Evolutionary conservation across 768 basidiomycete species (phyloP), one percentile per base, ranked within the genome.

Genomic region (Amylocystis lapponica): DNA sequence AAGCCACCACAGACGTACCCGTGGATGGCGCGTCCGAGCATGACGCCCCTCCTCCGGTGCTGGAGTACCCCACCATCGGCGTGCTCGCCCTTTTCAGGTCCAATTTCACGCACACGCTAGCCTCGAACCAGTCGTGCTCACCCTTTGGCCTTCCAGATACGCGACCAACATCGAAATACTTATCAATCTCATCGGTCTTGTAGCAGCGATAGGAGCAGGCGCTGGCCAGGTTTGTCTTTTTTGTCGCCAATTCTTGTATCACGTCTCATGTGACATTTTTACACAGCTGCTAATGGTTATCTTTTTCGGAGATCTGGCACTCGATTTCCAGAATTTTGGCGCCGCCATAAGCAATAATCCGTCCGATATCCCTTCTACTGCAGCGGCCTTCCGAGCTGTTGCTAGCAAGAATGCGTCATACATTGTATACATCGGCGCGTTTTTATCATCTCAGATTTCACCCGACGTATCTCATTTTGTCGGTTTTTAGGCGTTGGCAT

Each of bases 261-360:
- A 5, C 31, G n/a, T n/a, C 3, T 27, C 16, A 45, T 39, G 25
- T 9, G 12, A 8, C 16, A 12, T 37, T n/a, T n/a, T n/a, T n/a
- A 22, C 19, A 6, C 43, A 86, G 80, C 85, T 83, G 4, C 67
- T 86, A 33, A 86, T 89, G 84, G 79, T 78, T 50, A 65, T 96
- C 41, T 72, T 96, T 27, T 95, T 96, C 60, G 92, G 91, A 29
- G 78, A 78, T 37, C 76, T 94, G 36, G 83, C 84, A 0, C 74
- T 86, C 52, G 64, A 71, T 27, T 91, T 90, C 63, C 82, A 89
- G 54, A 40, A 50, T 8, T 90, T 90, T 53, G 66, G 67, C 5
- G 45, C 22, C 0, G 51, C 63, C 10, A 23, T 71, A 23, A 44
- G n/a, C n/a, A n/a, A n/a, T n/a, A n/a, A n/a, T n/a, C 47, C 1